Base-by-base conservation (phyloP, 441 rosid genomes). In the Dalechampia spathulata region DNA sequence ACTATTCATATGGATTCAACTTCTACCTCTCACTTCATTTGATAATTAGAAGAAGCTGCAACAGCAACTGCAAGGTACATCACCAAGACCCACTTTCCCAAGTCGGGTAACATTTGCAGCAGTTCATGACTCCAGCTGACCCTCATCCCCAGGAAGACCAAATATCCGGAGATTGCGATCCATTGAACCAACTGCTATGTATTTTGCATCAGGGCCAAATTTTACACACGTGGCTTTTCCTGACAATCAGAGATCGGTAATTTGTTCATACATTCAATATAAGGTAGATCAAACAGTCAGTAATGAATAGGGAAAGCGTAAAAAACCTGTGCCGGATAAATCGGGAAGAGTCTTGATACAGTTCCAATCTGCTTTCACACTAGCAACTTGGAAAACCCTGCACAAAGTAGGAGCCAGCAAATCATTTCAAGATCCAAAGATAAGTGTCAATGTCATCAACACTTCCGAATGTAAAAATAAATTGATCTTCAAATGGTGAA, bases 291-390 rank as follows among this genome's bases (percentile, higher is more conserved):
- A 23, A 22, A n/a, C 37, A 20, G 14, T 4, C 4, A 6, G 3
- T 8, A 41, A 39, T 1, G 23, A 20, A 39, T 0, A 52, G 20
- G 25, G 52, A 17, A 2, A 23, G 2, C 6, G 5, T 11, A 5
- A 22, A 40, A 46, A 60, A 94, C 99, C 99, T 78, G 98, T 81
- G 71, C 99, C 98, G 2, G 99, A 94, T 23, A 94, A 73, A 73
- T 94, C 98, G 2, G 96, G 98, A 54, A 90, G 79, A 12, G 88
- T 80, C 77, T 81, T 90, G 67, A 87, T 52, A 53, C 91, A 79
- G 63, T 83, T 86, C 99, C 99, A 94, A 3, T 94, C 99, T 43
- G 95, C 81, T 75, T 86, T 90, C 26, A 94, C 99, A 52, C 85
- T 88, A 23, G 88, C 98, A 34, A 85, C 93, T 76, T 94, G 98